phyloP scores from a whole-genome alignment of 495 filamentous ascomycete species.

The Penicillium chermesinum region DNA sequence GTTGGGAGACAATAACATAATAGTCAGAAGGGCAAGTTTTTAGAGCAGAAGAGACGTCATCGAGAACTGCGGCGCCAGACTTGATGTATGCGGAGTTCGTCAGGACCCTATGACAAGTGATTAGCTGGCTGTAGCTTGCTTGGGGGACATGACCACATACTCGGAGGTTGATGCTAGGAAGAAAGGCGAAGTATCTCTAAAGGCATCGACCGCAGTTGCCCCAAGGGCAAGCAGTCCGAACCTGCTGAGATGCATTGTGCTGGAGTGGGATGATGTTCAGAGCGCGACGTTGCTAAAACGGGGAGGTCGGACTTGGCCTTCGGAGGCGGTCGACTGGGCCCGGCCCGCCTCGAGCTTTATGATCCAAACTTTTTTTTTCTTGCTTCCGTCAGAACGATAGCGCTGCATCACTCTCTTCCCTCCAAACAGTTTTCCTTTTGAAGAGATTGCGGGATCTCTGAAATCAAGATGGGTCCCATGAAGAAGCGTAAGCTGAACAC shows the following conservation, averaged over 20 bases:
- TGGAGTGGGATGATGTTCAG: conserved; percentile 16
- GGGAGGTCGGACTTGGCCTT: conserved; percentile 25
- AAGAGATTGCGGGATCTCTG: not conserved
- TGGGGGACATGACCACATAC: conserved; percentile 47
- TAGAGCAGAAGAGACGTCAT: conserved; percentile 38
- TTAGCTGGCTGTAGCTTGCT: conserved; percentile 25
- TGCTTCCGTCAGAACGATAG: conserved; percentile 6
- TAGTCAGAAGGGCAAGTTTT: conserved; percentile 64
- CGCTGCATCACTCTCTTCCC: not conserved
- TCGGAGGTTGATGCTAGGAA: conserved; percentile 73
- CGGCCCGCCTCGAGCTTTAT: conserved; percentile 24
- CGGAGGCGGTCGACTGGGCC: conserved; percentile 27
- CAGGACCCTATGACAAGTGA: conserved; percentile 35
- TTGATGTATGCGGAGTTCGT: conserved; percentile 41
- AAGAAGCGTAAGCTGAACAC: conserved; percentile 61
- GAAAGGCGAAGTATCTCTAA: conserved; percentile 82
- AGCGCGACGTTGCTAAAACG: conserved; percentile 23
- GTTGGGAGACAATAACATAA: conserved; percentile 79
- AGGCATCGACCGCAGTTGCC: conserved; percentile 58
- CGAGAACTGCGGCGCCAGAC: conserved; percentile 35
- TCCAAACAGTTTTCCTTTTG: not conserved
- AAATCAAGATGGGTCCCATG: conserved; percentile 34
- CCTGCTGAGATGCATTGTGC: conserved; percentile 57
- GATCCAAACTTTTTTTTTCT: conserved; percentile 23
- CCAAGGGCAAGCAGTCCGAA: conserved; percentile 58